Base-by-base conservation (phyloP, 2,329 filamentous ascomycete genomes). In the Coniochaeta pulveracea region DNA sequence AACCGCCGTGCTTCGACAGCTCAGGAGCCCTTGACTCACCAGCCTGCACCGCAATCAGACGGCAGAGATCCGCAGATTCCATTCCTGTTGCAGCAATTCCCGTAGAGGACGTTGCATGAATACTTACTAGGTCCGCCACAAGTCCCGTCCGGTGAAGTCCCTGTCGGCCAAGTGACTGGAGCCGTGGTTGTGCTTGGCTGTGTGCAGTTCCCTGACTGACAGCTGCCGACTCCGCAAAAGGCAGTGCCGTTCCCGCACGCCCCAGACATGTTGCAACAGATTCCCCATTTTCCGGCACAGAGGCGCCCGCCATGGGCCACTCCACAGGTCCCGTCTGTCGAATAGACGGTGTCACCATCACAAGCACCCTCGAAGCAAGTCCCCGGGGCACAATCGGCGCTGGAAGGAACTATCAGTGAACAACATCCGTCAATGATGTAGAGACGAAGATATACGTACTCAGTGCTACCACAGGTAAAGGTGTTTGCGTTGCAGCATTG, bases 251-350 rank as follows among this genome's bases (percentile, higher is more conserved):
- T 45, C 10, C 49, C 47, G 36, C 49, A 53, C n/a, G 25, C 15
- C 33, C 51, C 49, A 17, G 43, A 34, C 10, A 44, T 26, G 30
- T 40, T 46, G 43, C 50, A 54, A 38, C 50, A 56, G 36, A 47
- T 37, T 3, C 50, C 53, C 49, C 47, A 54, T 42, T 42, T 43
- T 9, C 51, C 50, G 5, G 41, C 50, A 34, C 56, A 61, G 14
- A 42, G 28, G 7, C 42, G 47, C 26, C 43, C 40, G 14, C 47
- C 47, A 40, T 57, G 34, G 4, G 45, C 15, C 5, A 37, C 35
- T 25, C 55, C 55, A 37, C 54, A 60, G 6, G 35, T 50, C 12
- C 56, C 57, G 37, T 58, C 51, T 3, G 47, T 51, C 16, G 45
- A 51, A 26, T 47, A 59, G 16, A 44, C 34, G 8, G 15, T 24